Evolutionary conservation across 2,329 filamentous ascomycete genomes (phyloP).

Genomic region (Phyllosticta citrichinensis): DNA sequence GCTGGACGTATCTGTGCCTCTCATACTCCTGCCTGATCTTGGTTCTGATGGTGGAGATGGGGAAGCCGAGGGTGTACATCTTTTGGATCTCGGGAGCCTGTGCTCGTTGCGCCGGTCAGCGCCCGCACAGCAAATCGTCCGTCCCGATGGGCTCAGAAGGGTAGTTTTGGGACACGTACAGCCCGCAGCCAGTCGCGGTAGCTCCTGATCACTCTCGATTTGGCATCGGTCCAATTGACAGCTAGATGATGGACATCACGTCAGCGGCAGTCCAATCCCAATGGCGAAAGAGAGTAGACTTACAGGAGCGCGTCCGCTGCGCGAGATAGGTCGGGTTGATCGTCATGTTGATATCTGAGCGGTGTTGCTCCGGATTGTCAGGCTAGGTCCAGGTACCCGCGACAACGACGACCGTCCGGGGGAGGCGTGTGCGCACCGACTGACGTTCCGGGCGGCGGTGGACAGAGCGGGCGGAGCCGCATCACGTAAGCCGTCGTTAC

Average conservation of each 20-base stretch:
- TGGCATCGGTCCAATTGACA: slow-evolving; percentile 80
- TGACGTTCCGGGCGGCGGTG: slow-evolving; percentile 3
- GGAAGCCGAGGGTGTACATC: slow-evolving; percentile 91
- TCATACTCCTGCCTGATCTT: slow-evolving; percentile 97
- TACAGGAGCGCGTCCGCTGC: slow-evolving; percentile 44
- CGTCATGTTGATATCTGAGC: slow-evolving; percentile 62
- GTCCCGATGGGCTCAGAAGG: neutral
- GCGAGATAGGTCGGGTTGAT: slow-evolving; percentile 86
- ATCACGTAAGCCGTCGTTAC: neutral
- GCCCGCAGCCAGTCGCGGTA: slow-evolving; percentile 95
- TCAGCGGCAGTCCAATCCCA: slow-evolving; percentile 13
- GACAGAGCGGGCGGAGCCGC: neutral
- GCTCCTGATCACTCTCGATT: slow-evolving; percentile 71
- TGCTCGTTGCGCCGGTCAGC: neutral
- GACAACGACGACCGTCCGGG: neutral
- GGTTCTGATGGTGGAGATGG: slow-evolving; percentile 77
- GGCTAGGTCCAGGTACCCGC: neutral
- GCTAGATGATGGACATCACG: slow-evolving; percentile 44
- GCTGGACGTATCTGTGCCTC: slow-evolving; percentile 84
- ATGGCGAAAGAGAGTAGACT: slow-evolving; percentile 11
- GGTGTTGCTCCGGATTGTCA: neutral
- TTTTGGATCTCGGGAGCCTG: slow-evolving; percentile 94
- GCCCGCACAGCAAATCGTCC: neutral
- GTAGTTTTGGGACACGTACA: slow-evolving; percentile 49
- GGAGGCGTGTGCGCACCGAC: neutral